These are phyloP conservation scores for Tolypocladium capitatum DNA, from an alignment of 2,329 filamentous ascomycete species.

Conservation along the genomic window DNA sequence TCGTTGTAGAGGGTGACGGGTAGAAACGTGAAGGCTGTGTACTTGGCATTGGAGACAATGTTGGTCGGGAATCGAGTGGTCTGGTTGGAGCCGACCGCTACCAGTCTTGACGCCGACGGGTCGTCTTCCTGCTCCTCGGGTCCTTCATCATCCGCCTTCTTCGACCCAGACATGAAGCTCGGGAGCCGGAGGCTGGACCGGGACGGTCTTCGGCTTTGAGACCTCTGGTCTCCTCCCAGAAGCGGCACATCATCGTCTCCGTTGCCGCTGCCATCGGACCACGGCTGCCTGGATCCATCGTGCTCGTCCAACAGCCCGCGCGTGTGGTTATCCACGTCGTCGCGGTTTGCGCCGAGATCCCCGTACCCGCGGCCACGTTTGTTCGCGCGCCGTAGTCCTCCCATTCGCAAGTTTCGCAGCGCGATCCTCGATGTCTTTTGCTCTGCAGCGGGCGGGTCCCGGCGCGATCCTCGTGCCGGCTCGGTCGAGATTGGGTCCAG, in stretches of 20 bases:
- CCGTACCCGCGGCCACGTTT: conserved; percentile 45
- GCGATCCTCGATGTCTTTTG: conserved; percentile 49
- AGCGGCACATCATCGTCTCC: conserved; percentile 63
- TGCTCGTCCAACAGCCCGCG: conserved; percentile 53
- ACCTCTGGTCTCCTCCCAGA: conserved; percentile 30
- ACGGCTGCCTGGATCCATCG: conserved; percentile 38
- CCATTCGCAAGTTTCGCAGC: conserved; percentile 56
- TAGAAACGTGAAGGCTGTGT: conserved; percentile 87
- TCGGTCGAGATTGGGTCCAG: conserved; percentile 50
- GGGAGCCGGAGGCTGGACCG: conserved; percentile 49
- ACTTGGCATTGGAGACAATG: conserved; percentile 92
- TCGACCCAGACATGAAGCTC: conserved; percentile 45
- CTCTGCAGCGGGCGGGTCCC: conserved; percentile 18
- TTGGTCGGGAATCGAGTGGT: conserved; percentile 73
- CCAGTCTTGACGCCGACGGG: conserved; percentile 57
- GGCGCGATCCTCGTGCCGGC: conserved; percentile 17
- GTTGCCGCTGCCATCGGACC: conserved; percentile 46
- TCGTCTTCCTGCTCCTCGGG: conserved; percentile 42
- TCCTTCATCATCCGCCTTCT: conserved; percentile 22
- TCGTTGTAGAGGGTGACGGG: conserved; percentile 95
- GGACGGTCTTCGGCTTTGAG: conserved; percentile 15
- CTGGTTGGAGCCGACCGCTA: conserved; percentile 65
- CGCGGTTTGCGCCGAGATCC: conserved; percentile 42
- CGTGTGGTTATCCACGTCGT: conserved; percentile 51
- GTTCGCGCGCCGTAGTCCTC: conserved; percentile 42